Conservation (phyloP, 192 early-diverging fungal species). For the Helicostylum pulchrum region DNA sequence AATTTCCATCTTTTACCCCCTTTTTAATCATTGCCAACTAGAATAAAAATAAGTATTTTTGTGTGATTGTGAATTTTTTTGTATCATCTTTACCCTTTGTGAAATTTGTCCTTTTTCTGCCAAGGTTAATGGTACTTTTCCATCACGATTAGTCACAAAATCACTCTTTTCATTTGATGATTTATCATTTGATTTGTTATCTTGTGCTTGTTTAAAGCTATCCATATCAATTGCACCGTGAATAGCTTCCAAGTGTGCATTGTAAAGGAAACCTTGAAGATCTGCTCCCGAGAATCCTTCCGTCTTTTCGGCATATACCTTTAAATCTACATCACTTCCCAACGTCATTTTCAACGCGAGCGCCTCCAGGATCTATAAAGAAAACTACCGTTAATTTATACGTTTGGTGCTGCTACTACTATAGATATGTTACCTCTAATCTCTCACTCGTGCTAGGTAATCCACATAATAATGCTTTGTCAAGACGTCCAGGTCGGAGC, state of each 20-base stretch:
- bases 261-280: constrained; percentile 90
- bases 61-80: not conserved
- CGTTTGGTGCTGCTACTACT: not conserved
- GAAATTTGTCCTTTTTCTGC: constrained; percentile 56
- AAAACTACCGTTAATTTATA: too few relatives aligned
- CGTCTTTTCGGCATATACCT: constrained; percentile 56
- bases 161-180: constrained; percentile 33
- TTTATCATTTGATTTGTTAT: constrained; percentile 5
- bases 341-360: constrained; percentile 72
- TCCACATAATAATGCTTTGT: constrained; percentile 81
- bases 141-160: constrained; percentile 39
- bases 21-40: constrained; percentile 29
- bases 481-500: constrained; percentile 76
- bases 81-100: constrained; percentile 37
- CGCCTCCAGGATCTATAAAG: constrained; percentile 77
- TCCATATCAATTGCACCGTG: constrained; percentile 63
- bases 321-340: constrained; percentile 60
- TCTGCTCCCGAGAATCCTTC: constrained; percentile 89
- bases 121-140: constrained; percentile 43
- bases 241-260: constrained; percentile 87
- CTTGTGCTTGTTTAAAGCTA: constrained; percentile 42
- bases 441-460: constrained; percentile 78
- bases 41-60: not conserved
- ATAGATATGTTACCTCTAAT: constrained; percentile 46
- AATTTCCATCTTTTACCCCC: constrained; percentile 11